phyloP scores from a whole-genome alignment of 2,329 filamentous ascomycete species.

The Paracorniculantispora psalliotae region DNA sequence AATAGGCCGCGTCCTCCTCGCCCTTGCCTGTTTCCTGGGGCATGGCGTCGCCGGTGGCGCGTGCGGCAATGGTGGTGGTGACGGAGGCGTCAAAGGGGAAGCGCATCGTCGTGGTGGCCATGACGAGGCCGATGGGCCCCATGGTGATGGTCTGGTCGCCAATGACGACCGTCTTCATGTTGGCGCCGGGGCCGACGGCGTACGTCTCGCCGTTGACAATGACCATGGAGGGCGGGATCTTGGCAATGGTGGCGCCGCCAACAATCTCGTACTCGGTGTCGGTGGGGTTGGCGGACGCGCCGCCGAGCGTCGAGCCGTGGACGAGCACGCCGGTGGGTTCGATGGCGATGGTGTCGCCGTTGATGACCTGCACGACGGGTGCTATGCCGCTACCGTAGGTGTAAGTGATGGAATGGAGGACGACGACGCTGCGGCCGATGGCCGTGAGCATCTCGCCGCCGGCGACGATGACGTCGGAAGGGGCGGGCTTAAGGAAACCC shows the following conservation, averaged over 20 bases:
- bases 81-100: slow-evolving; percentile 42
- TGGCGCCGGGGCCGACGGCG: slow-evolving; percentile 42
- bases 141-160: slow-evolving; percentile 48
- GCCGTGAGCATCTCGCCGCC: slow-evolving; percentile 45
- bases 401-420: slow-evolving; percentile 39
- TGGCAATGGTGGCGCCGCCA: slow-evolving; percentile 49
- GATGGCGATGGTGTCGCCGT: slow-evolving; percentile 47
- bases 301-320: slow-evolving; percentile 39
- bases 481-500: slow-evolving; percentile 26
- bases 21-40: slow-evolving; percentile 22
- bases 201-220: slow-evolving; percentile 48
- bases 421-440: slow-evolving; percentile 35
- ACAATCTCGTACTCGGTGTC: slow-evolving; percentile 42
- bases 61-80: slow-evolving; percentile 36
- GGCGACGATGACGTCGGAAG: slow-evolving; percentile 40
- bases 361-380: slow-evolving; percentile 35
- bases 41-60: slow-evolving; percentile 23
- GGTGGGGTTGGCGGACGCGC: slow-evolving; percentile 28
- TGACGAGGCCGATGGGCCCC: slow-evolving; percentile 44
- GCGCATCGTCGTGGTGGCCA: slow-evolving; percentile 40
- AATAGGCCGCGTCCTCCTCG: slow-evolving; percentile 19
- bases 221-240: slow-evolving; percentile 42
- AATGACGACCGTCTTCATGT: slow-evolving; percentile 40
- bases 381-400: slow-evolving; percentile 38
- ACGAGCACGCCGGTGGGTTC: slow-evolving; percentile 40